Evolutionary conservation across 371 early-diverging fungal genomes (phyloP).

Genomic region (Umbelopsis sp.): DNA sequence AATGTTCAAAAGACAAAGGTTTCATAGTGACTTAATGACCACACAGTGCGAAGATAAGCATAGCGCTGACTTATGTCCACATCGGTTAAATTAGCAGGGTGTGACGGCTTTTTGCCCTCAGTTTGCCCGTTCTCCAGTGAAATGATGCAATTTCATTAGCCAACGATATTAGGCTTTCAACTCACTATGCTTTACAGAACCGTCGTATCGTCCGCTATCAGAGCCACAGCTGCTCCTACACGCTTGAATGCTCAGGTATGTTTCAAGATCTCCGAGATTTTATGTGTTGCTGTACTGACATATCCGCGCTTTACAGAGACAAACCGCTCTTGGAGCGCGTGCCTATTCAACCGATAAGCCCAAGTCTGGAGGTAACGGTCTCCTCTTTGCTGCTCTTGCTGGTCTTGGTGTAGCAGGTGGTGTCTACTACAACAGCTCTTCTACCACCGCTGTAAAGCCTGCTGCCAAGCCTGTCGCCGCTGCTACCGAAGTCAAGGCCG

Average conservation of each 20-base stretch:
- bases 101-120: conserved; percentile 5
- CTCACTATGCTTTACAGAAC: conserved; percentile 8
- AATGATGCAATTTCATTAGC: conserved; percentile 4
- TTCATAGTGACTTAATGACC: too few species aligned
- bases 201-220: conserved; percentile 6
- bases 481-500: conserved; percentile 35
- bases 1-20: too few species aligned
- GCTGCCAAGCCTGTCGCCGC: conserved; percentile 23
- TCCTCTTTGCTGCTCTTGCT: conserved; percentile 36
- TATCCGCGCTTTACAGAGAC: conserved; percentile 11
- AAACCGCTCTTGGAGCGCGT: conserved; percentile 27
- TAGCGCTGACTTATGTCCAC: background rate
- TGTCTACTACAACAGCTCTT: conserved; percentile 41
- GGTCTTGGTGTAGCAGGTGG: conserved; percentile 47
- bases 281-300: background rate
- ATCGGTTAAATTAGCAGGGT: background rate
- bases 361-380: conserved; percentile 39
- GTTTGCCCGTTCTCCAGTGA: background rate
- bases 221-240: conserved; percentile 9
- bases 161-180: background rate
- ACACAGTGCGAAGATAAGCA: too few species aligned
- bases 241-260: background rate
- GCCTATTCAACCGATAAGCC: conserved; percentile 26
- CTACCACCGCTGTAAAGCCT: conserved; percentile 26
- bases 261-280: background rate